A percentile compares a stretch with the other conserved stretches of the same genome.
Conservation (phyloP, 805 yeast species). For the Yamadazyma sp. region DNA sequence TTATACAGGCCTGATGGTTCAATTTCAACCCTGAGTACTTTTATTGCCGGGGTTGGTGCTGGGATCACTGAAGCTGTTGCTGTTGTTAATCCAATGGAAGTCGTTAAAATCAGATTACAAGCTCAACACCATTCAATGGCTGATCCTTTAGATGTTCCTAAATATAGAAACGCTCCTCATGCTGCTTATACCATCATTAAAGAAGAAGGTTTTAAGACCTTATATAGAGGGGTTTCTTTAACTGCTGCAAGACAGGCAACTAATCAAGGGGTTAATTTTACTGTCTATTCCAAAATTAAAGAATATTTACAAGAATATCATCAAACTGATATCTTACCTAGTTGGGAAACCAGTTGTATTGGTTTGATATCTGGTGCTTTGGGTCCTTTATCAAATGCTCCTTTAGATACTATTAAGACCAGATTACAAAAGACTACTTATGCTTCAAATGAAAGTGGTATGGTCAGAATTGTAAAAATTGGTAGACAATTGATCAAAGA, state of each 20-base stretch:
- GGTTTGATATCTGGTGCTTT: constrained; percentile 95
- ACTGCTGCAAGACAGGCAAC: constrained; percentile 98
- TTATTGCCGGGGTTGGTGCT: constrained; percentile 93
- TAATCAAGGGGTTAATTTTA: constrained; percentile 97
- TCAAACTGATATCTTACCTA: constrained; percentile 60
- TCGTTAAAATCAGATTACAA: constrained; percentile 92
- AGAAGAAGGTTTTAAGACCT: constrained; percentile 87
- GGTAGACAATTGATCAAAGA: constrained; percentile 78
- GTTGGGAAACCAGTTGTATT: constrained; percentile 90
- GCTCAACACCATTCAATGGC: constrained; percentile 90
- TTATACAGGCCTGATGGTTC: constrained; percentile 62
- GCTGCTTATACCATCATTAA: constrained; percentile 77
- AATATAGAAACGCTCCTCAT: constrained; percentile 90
- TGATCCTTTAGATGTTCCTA: constrained; percentile 77
- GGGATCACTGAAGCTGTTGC: constrained; percentile 94
- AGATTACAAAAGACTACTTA: constrained; percentile 90
- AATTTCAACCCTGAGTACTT: constrained; percentile 71
- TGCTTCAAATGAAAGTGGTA: constrained; percentile 61
- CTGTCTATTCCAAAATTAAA: constrained; percentile 85
- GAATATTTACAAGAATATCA: constrained; percentile 65
- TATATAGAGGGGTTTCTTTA: constrained; percentile 91
- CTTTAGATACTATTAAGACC: constrained; percentile 94
- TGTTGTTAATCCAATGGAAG: constrained; percentile 97
- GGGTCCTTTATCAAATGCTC: constrained; percentile 97
- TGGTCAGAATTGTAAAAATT: constrained; percentile 76